Conservation (phyloP, 2,329 filamentous ascomycete genomes). For the Fusarium beomiforme region DNA sequence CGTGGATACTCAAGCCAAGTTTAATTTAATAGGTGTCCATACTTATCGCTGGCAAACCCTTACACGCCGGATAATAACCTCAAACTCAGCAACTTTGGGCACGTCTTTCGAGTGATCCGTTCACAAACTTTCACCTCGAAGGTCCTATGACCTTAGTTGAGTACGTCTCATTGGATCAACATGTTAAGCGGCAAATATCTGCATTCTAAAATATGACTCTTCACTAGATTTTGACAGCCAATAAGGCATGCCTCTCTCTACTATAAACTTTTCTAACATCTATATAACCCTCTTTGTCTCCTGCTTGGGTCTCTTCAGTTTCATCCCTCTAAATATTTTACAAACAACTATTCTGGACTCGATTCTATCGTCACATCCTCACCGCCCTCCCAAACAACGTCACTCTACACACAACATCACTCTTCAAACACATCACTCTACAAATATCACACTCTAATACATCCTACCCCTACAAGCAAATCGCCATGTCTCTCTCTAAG, state of each 20-base stretch:
- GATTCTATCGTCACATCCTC: not conserved
- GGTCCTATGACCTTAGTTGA: accelerated
- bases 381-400: not conserved
- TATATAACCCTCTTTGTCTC: not conserved
- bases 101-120: no score
- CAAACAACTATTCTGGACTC: not conserved
- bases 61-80: no score
- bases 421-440: no score
- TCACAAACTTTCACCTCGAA: no score
- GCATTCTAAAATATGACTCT: not conserved
- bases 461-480: not conserved
- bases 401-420: no score
- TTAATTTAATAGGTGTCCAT: no score
- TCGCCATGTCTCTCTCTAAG: not conserved
- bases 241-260: not conserved
- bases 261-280: no score
- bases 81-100: not conserved
- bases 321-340: not conserved
- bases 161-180: not conserved
- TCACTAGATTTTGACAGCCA: accelerated
- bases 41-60: not conserved
- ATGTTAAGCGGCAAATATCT: no score
- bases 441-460: no score
- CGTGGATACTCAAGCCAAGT: no score
- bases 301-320: accelerated